Conservation (phyloP, 257 asterid species). For the Mentha longifolia region DNA sequence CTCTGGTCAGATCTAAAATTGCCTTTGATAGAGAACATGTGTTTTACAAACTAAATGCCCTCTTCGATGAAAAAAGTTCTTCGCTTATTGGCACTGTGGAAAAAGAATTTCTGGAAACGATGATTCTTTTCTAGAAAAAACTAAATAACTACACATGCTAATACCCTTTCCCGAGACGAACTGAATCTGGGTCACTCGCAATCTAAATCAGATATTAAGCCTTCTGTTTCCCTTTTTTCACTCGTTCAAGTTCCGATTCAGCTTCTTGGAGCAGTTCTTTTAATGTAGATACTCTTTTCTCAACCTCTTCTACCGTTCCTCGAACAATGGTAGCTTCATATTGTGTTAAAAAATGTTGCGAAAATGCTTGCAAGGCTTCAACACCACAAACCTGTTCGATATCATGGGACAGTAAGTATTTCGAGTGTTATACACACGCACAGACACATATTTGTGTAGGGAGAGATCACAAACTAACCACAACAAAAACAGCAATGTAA, state of each 20-base stretch:
- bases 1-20: neutral
- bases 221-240: conserved; percentile 74
- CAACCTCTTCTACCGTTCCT: conserved; percentile 72
- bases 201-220: conserved; percentile 35
- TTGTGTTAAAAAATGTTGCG: conserved; percentile 56
- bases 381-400: conserved; percentile 74
- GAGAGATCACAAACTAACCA: neutral
- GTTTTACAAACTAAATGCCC: conserved; percentile 5
- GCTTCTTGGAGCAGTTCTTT: conserved; percentile 62
- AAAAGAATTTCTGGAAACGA: conserved; percentile 8
- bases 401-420: neutral
- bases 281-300: conserved; percentile 60
- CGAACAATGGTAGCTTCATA: conserved; percentile 61
- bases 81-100: conserved; percentile 38
- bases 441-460: too few relatives aligned
- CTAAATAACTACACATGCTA: conserved; percentile 29
- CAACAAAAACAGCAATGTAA: neutral
- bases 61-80: conserved; percentile 21
- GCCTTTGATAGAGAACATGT: conserved; percentile 3
- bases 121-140: conserved; percentile 19
- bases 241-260: conserved; percentile 67
- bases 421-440: neutral
- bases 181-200: neutral
- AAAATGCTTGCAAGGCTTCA: conserved; percentile 75
- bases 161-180: conserved; percentile 24